Percentiles rank a stretch among this genome's conserved stretches.
These are phyloP conservation scores for Candida patagonica DNA, from an alignment of 805 yeast genomes.

Conservation along the genomic window DNA sequence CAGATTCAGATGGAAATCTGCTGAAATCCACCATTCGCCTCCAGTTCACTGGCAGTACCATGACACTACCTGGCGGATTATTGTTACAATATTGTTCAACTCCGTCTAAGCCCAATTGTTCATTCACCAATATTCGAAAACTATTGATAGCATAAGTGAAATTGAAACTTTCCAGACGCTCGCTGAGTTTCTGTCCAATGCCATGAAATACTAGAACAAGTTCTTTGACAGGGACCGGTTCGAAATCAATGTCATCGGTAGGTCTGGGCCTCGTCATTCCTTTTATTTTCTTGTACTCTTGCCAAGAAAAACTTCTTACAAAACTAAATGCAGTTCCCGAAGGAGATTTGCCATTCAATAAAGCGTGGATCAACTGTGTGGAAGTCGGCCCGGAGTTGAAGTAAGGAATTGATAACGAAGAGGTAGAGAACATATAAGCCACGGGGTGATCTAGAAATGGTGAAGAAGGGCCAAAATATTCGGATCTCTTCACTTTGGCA, in stretches of 20 bases:
- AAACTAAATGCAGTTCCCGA: slow-evolving; percentile 17
- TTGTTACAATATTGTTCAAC: slow-evolving; percentile 15
- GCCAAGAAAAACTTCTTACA: slow-evolving; percentile 26
- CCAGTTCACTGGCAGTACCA: slow-evolving; percentile 78
- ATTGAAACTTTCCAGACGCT: slow-evolving; percentile 68
- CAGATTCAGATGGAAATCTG: slow-evolving; percentile 1
- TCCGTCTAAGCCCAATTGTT: slow-evolving; percentile 17
- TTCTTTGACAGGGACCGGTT: slow-evolving; percentile 39
- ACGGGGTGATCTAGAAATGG: slow-evolving; percentile 9
- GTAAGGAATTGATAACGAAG: slow-evolving; percentile 10
- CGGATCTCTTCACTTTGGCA: neutral
- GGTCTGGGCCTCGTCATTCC: slow-evolving; percentile 20
- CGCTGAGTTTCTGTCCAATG: slow-evolving; percentile 83
- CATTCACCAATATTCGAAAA: slow-evolving; percentile 27
- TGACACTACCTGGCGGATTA: slow-evolving; percentile 6
- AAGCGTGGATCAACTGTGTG: slow-evolving; percentile 10
- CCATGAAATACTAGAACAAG: slow-evolving; percentile 85
- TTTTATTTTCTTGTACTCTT: slow-evolving; percentile 22
- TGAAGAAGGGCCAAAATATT: neutral
- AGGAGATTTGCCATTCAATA: slow-evolving; percentile 16
- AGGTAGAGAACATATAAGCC: slow-evolving; percentile 13
- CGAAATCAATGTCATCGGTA: slow-evolving; percentile 20
- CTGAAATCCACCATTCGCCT: slow-evolving; percentile 48
- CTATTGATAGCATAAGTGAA: slow-evolving; percentile 61
- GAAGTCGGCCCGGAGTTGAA: slow-evolving; percentile 11